Evolutionary conservation across 2,329 filamentous ascomycete species (phyloP).

Genomic region (Pyrenophora teres): DNA sequence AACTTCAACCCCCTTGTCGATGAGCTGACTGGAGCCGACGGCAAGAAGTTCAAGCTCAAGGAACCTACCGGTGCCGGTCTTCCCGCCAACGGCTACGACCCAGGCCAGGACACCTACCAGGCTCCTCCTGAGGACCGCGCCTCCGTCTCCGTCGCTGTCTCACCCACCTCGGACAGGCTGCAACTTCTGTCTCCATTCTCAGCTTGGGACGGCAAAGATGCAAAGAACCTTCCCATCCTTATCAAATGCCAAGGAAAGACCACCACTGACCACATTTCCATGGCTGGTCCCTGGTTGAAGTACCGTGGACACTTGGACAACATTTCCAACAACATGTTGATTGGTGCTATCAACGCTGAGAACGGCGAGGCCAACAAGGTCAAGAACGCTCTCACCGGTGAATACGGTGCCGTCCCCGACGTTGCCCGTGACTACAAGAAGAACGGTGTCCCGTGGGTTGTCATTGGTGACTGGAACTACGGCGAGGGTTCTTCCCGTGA

Average conservation of each 20-base stretch:
- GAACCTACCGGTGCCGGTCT: conserved; percentile 81
- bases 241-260: conserved; percentile 98
- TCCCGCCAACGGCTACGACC: conserved; percentile 81
- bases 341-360: conserved; percentile 92
- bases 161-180: conserved; percentile 89
- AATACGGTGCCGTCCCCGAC: conserved; percentile 86
- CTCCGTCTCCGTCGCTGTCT: conserved; percentile 76
- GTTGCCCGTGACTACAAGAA: conserved; percentile 98
- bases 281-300: conserved; percentile 97
- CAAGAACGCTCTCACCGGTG: conserved; percentile 83
- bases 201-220: conserved; percentile 92
- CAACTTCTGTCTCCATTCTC: conserved; percentile 87
- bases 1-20: conserved; percentile 97
- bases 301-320: conserved; percentile 99
- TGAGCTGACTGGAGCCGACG: conserved; percentile 89
- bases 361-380: conserved; percentile 98
- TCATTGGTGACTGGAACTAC: conserved; percentile 99
- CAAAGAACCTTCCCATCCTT: conserved; percentile 60
- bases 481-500: conserved; percentile 97
- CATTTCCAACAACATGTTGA: conserved; percentile 99
- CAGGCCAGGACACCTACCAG: conserved; percentile 93
- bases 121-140: conserved; percentile 82
- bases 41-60: conserved; percentile 91
- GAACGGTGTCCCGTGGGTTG: conserved; percentile 95
- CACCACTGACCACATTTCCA: conserved; percentile 95